These are phyloP conservation scores for Aaosphaeria pasadenensis DNA, from an alignment of 2,329 filamentous ascomycete species.

Conservation along the genomic window DNA sequence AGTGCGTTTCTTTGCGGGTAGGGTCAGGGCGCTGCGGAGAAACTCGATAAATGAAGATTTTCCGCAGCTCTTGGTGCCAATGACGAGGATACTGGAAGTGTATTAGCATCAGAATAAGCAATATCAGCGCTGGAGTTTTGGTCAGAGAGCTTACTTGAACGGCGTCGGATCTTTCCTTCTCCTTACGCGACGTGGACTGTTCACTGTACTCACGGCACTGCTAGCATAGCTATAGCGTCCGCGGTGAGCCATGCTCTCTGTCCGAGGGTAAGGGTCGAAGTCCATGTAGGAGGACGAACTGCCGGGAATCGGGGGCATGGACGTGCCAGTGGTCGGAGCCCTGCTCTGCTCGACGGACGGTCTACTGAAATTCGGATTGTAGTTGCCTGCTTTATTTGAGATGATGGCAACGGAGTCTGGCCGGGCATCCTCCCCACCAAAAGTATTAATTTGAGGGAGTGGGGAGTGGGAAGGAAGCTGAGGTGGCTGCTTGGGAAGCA, in stretches of 20 bases:
- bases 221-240: conserved; percentile 96
- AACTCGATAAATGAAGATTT: conserved; percentile 98
- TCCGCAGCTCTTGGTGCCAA: conserved; percentile 82
- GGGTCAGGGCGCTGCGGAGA: conserved; percentile 77
- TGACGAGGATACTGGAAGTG: conserved; percentile 71
- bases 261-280: conserved; percentile 75
- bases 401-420: conserved; percentile 62
- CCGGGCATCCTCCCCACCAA: conserved; percentile 61
- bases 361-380: conserved; percentile 32
- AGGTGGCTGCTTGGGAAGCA: conserved; percentile 59
- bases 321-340: conserved; percentile 28
- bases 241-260: conserved; percentile 95
- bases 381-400: conserved; percentile 53
- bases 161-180: conserved; percentile 96
- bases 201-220: conserved; percentile 85
- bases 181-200: conserved; percentile 86
- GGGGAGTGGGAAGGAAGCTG: conserved; percentile 51
- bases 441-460: conserved; percentile 52
- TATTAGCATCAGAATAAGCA: conserved; percentile 11
- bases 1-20: conserved; percentile 74
- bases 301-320: conserved; percentile 54
- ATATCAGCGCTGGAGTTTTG: background rate
- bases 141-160: conserved; percentile 75
- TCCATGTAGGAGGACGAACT: conserved; percentile 47
- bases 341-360: conserved; percentile 33